Base-by-base conservation (phyloP, 2,329 filamentous ascomycete genomes). In the Alternaria gansuensis region DNA sequence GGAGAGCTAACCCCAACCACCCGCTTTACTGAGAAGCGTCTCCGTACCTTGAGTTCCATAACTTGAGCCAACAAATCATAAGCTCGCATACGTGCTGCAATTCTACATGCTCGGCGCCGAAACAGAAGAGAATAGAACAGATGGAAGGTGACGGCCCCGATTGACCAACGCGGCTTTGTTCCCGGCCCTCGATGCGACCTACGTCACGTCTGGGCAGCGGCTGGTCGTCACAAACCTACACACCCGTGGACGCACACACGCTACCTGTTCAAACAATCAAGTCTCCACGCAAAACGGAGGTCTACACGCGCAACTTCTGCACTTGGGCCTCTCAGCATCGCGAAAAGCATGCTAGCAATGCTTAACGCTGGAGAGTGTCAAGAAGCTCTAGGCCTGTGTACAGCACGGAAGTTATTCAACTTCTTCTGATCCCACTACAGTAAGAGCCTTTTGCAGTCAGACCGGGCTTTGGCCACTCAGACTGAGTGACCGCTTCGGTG, bases 171-270 rank as follows among this genome's bases (percentile, higher is more conserved):
- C 13, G 26, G 50, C 43, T 48, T 36, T 14, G 14, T 39, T 23
- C 17, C 11, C 5, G 50, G 14, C 50, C 43, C 17, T 33, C 14
- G 31, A 58, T 17, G 55, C 55, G 43, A 36, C 55, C 55, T 41
- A n/a, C 31, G 50, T 53, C 51, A 48, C 55, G 36, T 33, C 50
- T 54, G 43, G 50, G 24, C 50, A 33, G 50, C 50, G 36, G 43
- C 43, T 58, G 49, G 28, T 41, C 26, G 44, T 26, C 50, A 54
- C 43, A 49, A 14, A 34, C 17, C 17, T 21, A 46, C 37, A 40
- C 37, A 4, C 10, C 37, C 17, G 44, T n/a, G 17, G 17, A 11
- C 37, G 26, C 17, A 37, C 41, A 54, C n/a, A 54, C 43, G 29
- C 29, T 34, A 13, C 29, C 17, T 46, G 29, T 11, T n/a, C 5